These are phyloP conservation scores for Cryphonectria parasitica DNA, from an alignment of 2,329 filamentous ascomycete species.

Conservation along the genomic window DNA sequence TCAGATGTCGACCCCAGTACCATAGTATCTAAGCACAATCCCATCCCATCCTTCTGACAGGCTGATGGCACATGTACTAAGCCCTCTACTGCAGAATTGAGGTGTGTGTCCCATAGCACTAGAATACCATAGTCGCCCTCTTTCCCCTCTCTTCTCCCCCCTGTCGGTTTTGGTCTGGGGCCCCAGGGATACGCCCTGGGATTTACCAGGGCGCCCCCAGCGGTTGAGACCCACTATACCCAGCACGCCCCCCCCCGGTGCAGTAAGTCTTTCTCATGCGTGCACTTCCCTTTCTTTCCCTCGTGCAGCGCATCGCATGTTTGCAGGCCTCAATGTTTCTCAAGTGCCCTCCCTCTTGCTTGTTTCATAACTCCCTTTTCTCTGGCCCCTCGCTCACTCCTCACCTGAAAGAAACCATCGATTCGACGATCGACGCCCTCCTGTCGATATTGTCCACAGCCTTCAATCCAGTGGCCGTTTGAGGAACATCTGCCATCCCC, in stretches of 20 bases:
- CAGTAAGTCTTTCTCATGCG: background rate
- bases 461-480: background rate
- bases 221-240: background rate
- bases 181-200: background rate
- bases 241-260: background rate
- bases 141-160: too few species aligned
- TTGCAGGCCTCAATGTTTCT: background rate
- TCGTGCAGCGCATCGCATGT: background rate
- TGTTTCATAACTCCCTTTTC: background rate
- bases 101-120: background rate
- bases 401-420: background rate
- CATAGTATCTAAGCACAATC: too few species aligned
- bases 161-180: background rate
- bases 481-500: background rate
- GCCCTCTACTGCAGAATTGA: background rate
- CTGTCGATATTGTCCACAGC: background rate
- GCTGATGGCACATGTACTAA: too few species aligned
- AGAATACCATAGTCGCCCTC: background rate
- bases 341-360: background rate
- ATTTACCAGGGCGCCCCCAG: background rate
- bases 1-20: too few species aligned
- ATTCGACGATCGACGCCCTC: background rate
- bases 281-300: background rate
- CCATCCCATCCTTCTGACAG: too few species aligned
- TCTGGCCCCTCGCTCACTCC: background rate